A percentile compares a stretch with the other conserved stretches of the same genome.
phyloP scores from a whole-genome alignment of 1,284 basidiomycete species.

The Heterobasidion parviporum region DNA sequence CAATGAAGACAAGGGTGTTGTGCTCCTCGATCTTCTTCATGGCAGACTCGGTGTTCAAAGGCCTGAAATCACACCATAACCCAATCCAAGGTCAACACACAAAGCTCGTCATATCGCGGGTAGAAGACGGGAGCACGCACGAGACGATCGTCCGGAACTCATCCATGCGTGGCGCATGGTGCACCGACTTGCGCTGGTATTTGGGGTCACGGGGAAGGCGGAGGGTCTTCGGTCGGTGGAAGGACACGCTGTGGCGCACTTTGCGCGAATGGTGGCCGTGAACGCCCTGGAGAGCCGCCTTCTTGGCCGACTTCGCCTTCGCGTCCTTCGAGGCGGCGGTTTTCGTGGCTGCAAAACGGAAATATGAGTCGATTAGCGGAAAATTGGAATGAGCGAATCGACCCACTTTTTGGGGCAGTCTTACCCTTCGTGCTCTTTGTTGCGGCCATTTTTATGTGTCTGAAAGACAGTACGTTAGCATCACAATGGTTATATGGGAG shows the following conservation, averaged over 20 bases:
- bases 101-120: too few relatives aligned
- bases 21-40: constrained; percentile 99
- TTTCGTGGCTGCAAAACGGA: constrained; percentile 4
- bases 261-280: constrained; percentile 77
- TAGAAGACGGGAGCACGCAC: constrained; percentile 31
- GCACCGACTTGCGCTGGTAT: constrained; percentile 92
- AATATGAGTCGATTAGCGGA: not conserved
- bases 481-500: too few relatives aligned
- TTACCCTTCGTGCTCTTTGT: constrained; percentile 59
- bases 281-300: constrained; percentile 88
- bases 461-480: not conserved
- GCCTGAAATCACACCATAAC: constrained; percentile 28
- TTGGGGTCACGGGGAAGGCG: constrained; percentile 79
- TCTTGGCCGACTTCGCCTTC: constrained; percentile 94
- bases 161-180: constrained; percentile 96
- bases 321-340: constrained; percentile 37
- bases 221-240: constrained; percentile 97
- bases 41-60: constrained; percentile 78
- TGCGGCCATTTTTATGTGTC: constrained; percentile 41
- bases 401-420: constrained; percentile 41
- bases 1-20: constrained; percentile 98
- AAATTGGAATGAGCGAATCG: not conserved
- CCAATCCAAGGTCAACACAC: not conserved
- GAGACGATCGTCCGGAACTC: constrained; percentile 92
- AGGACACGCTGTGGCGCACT: constrained; percentile 80